Conservation (phyloP, 2,329 filamentous ascomycete species). For the Myriosclerotinia scirpicola region DNA sequence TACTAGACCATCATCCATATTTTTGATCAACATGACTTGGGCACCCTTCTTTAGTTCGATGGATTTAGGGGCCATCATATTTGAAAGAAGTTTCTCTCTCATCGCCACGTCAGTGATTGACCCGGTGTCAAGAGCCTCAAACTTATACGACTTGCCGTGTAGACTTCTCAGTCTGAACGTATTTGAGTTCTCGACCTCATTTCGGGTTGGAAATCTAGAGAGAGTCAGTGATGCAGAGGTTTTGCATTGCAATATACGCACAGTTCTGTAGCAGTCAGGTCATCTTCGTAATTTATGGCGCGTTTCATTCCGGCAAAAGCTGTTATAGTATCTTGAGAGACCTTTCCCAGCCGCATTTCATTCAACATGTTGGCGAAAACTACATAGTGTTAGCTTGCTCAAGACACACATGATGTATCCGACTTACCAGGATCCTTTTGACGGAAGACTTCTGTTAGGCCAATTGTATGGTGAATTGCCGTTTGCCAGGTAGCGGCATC, state of each 20-base stretch:
- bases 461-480: conserved; percentile 92
- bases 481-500: conserved; percentile 90
- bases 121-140: conserved; percentile 73
- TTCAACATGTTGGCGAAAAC: conserved; percentile 95
- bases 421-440: conserved; percentile 74
- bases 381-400: conserved; percentile 41
- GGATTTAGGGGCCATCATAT: conserved; percentile 87
- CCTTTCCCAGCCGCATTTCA: conserved; percentile 88
- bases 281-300: conserved; percentile 69
- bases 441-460: conserved; percentile 92
- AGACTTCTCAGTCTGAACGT: conserved; percentile 69
- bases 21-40: conserved; percentile 99
- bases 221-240: conserved; percentile 31
- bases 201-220: conserved; percentile 75
- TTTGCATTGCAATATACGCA: conserved; percentile 43
- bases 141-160: conserved; percentile 65
- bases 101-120: conserved; percentile 61
- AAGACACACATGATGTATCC: neutral
- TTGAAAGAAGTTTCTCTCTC: conserved; percentile 75
- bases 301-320: conserved; percentile 74
- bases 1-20: conserved; percentile 89
- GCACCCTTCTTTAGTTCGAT: conserved; percentile 86
- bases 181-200: conserved; percentile 89
- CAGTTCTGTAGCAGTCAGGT: conserved; percentile 81
- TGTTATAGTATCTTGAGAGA: conserved; percentile 72